These are phyloP conservation scores for Podospora comata DNA, from an alignment of 495 filamentous ascomycete species.

Conservation along the genomic window DNA sequence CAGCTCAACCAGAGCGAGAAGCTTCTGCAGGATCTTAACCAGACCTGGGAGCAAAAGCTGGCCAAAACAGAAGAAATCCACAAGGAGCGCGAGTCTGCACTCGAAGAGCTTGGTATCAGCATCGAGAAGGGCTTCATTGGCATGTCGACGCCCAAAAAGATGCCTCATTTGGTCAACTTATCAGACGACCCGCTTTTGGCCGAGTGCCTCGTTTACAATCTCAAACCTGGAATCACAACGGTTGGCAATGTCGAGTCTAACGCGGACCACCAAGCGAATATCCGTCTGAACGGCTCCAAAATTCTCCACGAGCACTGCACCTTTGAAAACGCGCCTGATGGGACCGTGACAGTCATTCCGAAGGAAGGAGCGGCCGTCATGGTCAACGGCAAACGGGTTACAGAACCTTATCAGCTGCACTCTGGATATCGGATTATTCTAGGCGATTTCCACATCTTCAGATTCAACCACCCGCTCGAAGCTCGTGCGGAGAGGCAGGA, in stretches of 20 bases:
- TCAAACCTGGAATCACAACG: slow-evolving; percentile 89
- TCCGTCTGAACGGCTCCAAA: slow-evolving; percentile 88
- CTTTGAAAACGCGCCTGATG: slow-evolving; percentile 85
- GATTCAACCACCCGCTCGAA: slow-evolving; percentile 97
- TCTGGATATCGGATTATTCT: slow-evolving; percentile 94
- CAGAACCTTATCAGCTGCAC: slow-evolving; percentile 75
- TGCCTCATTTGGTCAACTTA: slow-evolving; percentile 97
- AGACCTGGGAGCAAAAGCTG: slow-evolving; percentile 98
- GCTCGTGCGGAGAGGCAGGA: slow-evolving; percentile 89
- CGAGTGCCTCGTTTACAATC: slow-evolving; percentile 96
- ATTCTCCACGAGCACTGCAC: slow-evolving; percentile 90
- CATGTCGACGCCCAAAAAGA: slow-evolving; percentile 93
- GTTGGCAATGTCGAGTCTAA: slow-evolving; percentile 87
- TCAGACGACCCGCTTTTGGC: slow-evolving; percentile 94
- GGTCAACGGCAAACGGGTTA: slow-evolving; percentile 90
- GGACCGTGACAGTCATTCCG: slow-evolving; percentile 83
- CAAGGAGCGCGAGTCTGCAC: slow-evolving; percentile 90
- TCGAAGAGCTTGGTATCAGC: slow-evolving; percentile 96
- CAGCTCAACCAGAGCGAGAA: slow-evolving; percentile 96
- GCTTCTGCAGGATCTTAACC: slow-evolving; percentile 91
- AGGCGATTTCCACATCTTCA: slow-evolving; percentile 98
- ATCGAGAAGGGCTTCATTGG: slow-evolving; percentile 98
- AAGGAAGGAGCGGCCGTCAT: slow-evolving; percentile 90
- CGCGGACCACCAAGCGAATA: slow-evolving; percentile 74
- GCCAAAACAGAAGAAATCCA: slow-evolving; percentile 94